A percentile compares a stretch with the other conserved stretches of the same genome.
These are phyloP conservation scores for Candida hungchunana DNA, from an alignment of 805 yeast species.

Conservation along the genomic window DNA sequence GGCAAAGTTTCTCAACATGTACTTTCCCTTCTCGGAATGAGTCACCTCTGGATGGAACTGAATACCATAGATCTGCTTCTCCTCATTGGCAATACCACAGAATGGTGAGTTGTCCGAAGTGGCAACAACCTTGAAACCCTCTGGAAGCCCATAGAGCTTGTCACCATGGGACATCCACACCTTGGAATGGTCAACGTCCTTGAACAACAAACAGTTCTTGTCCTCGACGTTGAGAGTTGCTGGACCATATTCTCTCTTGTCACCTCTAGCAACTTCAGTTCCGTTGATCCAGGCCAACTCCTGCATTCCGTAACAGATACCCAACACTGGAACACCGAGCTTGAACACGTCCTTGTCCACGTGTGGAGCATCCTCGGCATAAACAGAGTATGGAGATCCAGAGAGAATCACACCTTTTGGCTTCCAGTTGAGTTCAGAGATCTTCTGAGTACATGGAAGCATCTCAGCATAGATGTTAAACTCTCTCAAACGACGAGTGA, in stretches of 20 bases:
- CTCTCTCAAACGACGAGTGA: slow-evolving; percentile 96
- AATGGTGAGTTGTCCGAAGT: slow-evolving; percentile 91
- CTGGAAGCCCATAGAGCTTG: slow-evolving; percentile 85
- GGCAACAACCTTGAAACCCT: slow-evolving; percentile 85
- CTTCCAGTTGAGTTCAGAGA: slow-evolving; percentile 84
- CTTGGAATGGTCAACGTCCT: slow-evolving; percentile 87
- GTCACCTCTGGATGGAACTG: slow-evolving; percentile 99
- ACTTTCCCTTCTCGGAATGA: slow-evolving; percentile 89
- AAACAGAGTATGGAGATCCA: slow-evolving; percentile 98
- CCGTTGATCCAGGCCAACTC: slow-evolving; percentile 98
- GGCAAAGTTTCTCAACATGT: slow-evolving; percentile 86
- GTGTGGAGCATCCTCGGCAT: slow-evolving; percentile 93
- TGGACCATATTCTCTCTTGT: slow-evolving; percentile 97
- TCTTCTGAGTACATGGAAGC: slow-evolving; percentile 99
- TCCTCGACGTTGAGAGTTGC: slow-evolving; percentile 82
- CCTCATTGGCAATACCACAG: slow-evolving; percentile 83
- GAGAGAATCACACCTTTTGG: slow-evolving; percentile 96
- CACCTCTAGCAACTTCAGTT: slow-evolving; percentile 88
- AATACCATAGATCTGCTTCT: slow-evolving; percentile 80
- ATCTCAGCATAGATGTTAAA: slow-evolving; percentile 98
- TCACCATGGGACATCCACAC: slow-evolving; percentile 99
- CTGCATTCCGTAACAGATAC: slow-evolving; percentile 99
- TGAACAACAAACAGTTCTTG: slow-evolving; percentile 63
- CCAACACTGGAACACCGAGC: slow-evolving; percentile 88
- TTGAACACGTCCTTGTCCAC: slow-evolving; percentile 93